Percentiles rank a stretch among this genome's conserved stretches.
Evolutionary conservation across 2,329 filamentous ascomycete genomes (phyloP).

Genomic region (Fusarium citri): DNA sequence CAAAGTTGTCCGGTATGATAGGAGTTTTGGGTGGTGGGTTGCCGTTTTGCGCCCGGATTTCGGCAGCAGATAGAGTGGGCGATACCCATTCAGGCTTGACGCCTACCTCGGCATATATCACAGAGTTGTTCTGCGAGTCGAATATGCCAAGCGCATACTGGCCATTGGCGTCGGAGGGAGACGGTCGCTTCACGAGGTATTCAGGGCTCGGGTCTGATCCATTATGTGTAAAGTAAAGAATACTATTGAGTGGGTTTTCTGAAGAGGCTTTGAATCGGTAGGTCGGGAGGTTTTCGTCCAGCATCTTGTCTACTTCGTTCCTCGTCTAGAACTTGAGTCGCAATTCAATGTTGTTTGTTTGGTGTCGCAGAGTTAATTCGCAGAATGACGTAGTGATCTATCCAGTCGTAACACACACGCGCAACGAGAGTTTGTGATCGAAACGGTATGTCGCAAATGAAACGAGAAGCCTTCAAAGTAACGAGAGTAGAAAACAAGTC

Average conservation of each 20-base stretch:
- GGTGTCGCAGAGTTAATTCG: conserved; percentile 14
- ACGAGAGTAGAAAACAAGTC: neutral
- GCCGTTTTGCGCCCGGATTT: conserved; percentile 77
- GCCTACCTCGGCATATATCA: conserved; percentile 88
- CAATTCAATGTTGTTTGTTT: conserved; percentile 7
- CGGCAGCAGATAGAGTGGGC: conserved; percentile 82
- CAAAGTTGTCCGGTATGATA: conserved; percentile 80
- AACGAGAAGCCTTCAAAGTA: neutral
- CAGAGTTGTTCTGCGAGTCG: conserved; percentile 82
- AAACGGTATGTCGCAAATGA: neutral
- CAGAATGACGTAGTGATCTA: conserved; percentile 25
- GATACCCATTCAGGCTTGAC: conserved; percentile 88
- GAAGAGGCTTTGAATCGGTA: conserved; percentile 66
- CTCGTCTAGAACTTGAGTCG: neutral
- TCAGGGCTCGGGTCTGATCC: conserved; percentile 83
- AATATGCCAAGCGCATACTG: conserved; percentile 88
- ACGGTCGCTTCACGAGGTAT: conserved; percentile 83
- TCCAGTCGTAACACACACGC: conserved; percentile 10
- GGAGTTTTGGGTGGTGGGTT: conserved; percentile 71
- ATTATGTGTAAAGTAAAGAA: conserved; percentile 73
- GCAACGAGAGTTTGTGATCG: neutral
- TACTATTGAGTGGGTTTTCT: conserved; percentile 66
- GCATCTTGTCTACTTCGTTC: conserved; percentile 65
- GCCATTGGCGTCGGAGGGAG: conserved; percentile 76
- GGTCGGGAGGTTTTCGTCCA: conserved; percentile 93